Conservation (phyloP, 768 basidiomycete genomes). For the Trametes villosa region DNA sequence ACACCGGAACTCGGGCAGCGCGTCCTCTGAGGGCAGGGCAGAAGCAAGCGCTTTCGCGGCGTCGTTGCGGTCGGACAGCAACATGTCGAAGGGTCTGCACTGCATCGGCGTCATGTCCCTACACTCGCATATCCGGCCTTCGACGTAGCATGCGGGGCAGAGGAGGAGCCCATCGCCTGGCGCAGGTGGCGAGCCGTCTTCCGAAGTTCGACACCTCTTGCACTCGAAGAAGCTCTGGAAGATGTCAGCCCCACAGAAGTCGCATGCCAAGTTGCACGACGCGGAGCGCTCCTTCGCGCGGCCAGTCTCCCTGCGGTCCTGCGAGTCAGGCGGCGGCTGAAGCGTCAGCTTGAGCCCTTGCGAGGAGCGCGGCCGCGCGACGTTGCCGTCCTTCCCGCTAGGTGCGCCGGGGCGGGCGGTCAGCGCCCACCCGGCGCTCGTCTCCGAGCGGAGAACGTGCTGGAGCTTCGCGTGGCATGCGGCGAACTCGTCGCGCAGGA, state of each 20-base stretch:
- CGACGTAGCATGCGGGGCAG: conserved; percentile 75
- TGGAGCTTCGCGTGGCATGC: conserved; percentile 25
- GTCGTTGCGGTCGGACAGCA: conserved; percentile 49
- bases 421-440: neutral
- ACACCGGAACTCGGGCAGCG: neutral
- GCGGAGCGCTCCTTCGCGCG: conserved; percentile 22
- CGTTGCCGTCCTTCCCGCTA: neutral
- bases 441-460: conserved; percentile 12
- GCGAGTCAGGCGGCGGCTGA: neutral
- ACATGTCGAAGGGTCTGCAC: conserved; percentile 50
- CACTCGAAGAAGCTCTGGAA: conserved; percentile 86
- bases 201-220: conserved; percentile 39
- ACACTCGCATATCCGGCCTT: conserved; percentile 77
- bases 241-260: conserved; percentile 82
- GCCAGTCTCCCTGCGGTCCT: neutral
- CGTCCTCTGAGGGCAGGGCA: neutral
- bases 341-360: neutral
- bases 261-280: conserved; percentile 52
- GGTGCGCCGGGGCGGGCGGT: neutral
- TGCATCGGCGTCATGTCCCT: conserved; percentile 63
- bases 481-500: conserved; percentile 28
- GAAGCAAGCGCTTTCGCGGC: conserved; percentile 37
- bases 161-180: conserved; percentile 54
- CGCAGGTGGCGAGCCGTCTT: neutral
- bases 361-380: neutral